A percentile compares a stretch with the other conserved stretches of the same genome.
Conservation (phyloP, 805 yeast genomes). For the Metschnikowia continentalis region DNA sequence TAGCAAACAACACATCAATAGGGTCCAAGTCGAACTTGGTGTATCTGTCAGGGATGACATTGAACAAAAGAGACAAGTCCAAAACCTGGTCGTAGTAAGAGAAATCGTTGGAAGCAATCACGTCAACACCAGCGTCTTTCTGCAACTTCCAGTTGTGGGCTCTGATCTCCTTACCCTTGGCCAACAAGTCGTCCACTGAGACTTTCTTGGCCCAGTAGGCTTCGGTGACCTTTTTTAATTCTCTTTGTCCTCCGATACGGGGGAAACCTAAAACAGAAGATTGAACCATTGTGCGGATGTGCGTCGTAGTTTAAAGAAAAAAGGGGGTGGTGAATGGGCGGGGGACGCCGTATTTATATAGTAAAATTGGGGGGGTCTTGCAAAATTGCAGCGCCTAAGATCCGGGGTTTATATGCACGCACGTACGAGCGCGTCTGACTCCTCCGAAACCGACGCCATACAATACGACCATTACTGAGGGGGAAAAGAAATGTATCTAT, state of each 20-base stretch:
- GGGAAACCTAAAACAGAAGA: slow-evolving; percentile 99
- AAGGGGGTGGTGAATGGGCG: background rate
- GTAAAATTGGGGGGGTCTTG: background rate
- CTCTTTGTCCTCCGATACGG: slow-evolving; percentile 99
- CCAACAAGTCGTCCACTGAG: slow-evolving; percentile 77
- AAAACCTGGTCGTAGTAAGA: slow-evolving; percentile 97
- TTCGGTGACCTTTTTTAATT: slow-evolving; percentile 97
- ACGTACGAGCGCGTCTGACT: slow-evolving; percentile 2
- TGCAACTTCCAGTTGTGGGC: slow-evolving; percentile 97
- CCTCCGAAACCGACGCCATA: background rate
- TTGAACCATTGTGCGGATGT: slow-evolving; percentile 67
- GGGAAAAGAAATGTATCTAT: no score
- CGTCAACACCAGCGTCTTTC: slow-evolving; percentile 93
- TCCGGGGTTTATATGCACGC: slow-evolving; percentile 4
- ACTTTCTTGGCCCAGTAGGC: slow-evolving; percentile 98
- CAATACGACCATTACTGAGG: no score
- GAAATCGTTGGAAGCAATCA: slow-evolving; percentile 97
- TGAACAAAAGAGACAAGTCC: slow-evolving; percentile 88
- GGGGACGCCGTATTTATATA: slow-evolving; percentile 4
- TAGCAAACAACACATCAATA: slow-evolving; percentile 92
- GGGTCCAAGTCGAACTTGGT: slow-evolving; percentile 83
- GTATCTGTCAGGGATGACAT: slow-evolving; percentile 96
- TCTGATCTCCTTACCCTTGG: slow-evolving; percentile 94
- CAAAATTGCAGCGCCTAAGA: slow-evolving; percentile 3
- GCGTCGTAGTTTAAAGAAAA: background rate